A percentile compares a stretch with the other conserved stretches of the same genome.
These are phyloP conservation scores for Hypericum androsaemum DNA, from an alignment of 345 rosid genomes.

Conservation along the genomic window DNA sequence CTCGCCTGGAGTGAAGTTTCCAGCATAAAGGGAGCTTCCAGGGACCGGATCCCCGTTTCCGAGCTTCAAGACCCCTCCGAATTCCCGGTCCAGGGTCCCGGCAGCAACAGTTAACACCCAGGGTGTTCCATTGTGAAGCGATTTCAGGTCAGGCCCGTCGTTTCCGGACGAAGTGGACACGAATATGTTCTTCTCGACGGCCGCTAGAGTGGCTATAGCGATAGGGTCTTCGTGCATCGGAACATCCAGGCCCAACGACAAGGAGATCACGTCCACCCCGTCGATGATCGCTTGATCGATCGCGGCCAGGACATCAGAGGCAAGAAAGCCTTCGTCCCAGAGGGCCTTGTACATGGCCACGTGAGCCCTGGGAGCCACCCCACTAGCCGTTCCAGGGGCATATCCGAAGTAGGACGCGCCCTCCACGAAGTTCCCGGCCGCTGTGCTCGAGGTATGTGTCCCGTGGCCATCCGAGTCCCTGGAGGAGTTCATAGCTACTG, in stretches of 20 bases:
- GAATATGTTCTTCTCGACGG: constrained; percentile 35
- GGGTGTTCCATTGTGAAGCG: constrained; percentile 30
- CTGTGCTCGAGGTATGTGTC: constrained; percentile 48
- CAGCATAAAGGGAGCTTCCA: constrained; percentile 25
- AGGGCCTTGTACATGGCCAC: constrained; percentile 48
- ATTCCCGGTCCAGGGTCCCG: constrained; percentile 27
- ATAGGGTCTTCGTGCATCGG: constrained; percentile 34
- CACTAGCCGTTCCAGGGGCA: constrained; percentile 33
- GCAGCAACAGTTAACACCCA: constrained; percentile 37
- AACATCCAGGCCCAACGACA: constrained; percentile 31
- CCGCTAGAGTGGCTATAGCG: constrained; percentile 46
- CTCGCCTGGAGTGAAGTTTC: constrained; percentile 10
- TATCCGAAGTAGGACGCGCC: constrained; percentile 37
- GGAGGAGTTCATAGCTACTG: constrained; percentile 39
- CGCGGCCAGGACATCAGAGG: constrained; percentile 37
- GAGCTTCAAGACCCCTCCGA: constrained; percentile 17
- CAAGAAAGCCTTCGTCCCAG: constrained; percentile 25
- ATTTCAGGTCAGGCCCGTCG: constrained; percentile 14
- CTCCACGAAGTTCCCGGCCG: constrained; percentile 31
- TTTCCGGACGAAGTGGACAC: constrained; percentile 46
- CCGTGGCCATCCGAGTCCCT: constrained; percentile 45
- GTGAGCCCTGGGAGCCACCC: constrained; percentile 36
- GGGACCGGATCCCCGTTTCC: constrained; percentile 17
- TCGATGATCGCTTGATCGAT: constrained; percentile 46
- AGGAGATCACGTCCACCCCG: constrained; percentile 42